phyloP scores from a whole-genome alignment of 495 filamentous ascomycete genomes.

The Hypoxylon lenormandii region DNA sequence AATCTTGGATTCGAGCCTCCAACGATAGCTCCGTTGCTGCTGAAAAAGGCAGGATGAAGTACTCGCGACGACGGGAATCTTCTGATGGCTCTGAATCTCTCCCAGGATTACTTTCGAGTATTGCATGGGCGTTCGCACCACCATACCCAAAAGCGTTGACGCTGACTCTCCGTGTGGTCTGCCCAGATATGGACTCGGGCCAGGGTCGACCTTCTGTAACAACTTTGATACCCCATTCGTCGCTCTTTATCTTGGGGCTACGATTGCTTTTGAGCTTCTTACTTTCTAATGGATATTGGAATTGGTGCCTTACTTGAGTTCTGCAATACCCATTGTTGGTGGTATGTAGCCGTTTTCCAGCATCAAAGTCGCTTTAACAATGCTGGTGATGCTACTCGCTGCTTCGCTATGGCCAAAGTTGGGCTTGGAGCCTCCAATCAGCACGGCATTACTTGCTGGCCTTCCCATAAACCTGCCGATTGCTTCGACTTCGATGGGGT shows the following conservation, averaged over 20 bases:
- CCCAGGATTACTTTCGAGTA: constrained; percentile 42
- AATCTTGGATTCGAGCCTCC: not conserved
- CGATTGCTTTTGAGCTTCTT: too few relatives aligned
- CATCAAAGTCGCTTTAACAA: constrained; percentile 54
- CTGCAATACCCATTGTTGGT: constrained; percentile 56
- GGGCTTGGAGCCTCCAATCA: constrained; percentile 55
- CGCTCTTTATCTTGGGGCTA: constrained; percentile 45
- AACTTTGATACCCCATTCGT: constrained; percentile 32
- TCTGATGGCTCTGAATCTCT: too few relatives aligned
- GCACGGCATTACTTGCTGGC: constrained; percentile 57
- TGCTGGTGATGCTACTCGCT: constrained; percentile 56
- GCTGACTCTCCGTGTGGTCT: constrained; percentile 23
- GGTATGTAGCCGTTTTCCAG: constrained; percentile 50
- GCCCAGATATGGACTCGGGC: not conserved
- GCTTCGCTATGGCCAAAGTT: constrained; percentile 58
- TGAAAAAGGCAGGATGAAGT: not conserved
- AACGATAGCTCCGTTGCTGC: not conserved
- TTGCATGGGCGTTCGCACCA: constrained; percentile 57
- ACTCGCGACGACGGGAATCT: not conserved
- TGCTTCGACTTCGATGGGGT: constrained; percentile 59
- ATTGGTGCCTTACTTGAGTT: constrained; percentile 49
- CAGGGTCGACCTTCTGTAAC: constrained; percentile 3
- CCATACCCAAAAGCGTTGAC: constrained; percentile 62
- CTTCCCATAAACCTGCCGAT: constrained; percentile 61
- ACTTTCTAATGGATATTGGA: too few relatives aligned